phyloP scores from a whole-genome alignment of 805 yeast species.

The Metschnikowia borealis region DNA sequence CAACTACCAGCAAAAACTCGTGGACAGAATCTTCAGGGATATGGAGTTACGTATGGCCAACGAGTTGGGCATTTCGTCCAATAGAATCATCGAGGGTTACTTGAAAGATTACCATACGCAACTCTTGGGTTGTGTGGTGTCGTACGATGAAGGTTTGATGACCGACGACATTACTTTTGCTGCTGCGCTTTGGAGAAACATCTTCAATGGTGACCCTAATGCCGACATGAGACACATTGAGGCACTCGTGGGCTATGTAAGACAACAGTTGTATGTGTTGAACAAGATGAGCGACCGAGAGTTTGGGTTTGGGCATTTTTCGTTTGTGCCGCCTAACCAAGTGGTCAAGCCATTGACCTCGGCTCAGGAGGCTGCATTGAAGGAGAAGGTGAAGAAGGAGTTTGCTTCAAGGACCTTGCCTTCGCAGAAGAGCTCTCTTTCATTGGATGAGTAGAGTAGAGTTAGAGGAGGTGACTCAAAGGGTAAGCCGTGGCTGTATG shows the following conservation, averaged over 20 bases:
- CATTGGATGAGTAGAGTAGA: constrained; percentile 34
- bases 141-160: constrained; percentile 88
- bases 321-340: constrained; percentile 77
- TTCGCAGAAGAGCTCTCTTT: constrained; percentile 48
- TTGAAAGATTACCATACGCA: constrained; percentile 88
- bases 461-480: too few species aligned
- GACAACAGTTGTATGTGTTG: constrained; percentile 85
- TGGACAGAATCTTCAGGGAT: constrained; percentile 85
- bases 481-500: not conserved
- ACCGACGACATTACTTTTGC: constrained; percentile 77
- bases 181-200: constrained; percentile 82
- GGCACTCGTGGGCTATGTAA: constrained; percentile 82
- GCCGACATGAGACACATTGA: constrained; percentile 81
- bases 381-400: constrained; percentile 46
- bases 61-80: constrained; percentile 80
- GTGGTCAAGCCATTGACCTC: constrained; percentile 67
- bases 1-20: constrained; percentile 86
- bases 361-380: constrained; percentile 57
- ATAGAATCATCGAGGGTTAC: constrained; percentile 78
- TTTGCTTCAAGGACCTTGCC: constrained; percentile 56
- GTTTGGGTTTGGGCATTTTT: constrained; percentile 86
- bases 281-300: constrained; percentile 85
- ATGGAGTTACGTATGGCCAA: constrained; percentile 81
- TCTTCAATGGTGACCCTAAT: constrained; percentile 80
- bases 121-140: constrained; percentile 80